Percentiles rank a stretch among this genome's conserved stretches.
Evolutionary conservation across 2,329 filamentous ascomycete genomes (phyloP).

Genomic region (Emmonsiellopsis sp.): DNA sequence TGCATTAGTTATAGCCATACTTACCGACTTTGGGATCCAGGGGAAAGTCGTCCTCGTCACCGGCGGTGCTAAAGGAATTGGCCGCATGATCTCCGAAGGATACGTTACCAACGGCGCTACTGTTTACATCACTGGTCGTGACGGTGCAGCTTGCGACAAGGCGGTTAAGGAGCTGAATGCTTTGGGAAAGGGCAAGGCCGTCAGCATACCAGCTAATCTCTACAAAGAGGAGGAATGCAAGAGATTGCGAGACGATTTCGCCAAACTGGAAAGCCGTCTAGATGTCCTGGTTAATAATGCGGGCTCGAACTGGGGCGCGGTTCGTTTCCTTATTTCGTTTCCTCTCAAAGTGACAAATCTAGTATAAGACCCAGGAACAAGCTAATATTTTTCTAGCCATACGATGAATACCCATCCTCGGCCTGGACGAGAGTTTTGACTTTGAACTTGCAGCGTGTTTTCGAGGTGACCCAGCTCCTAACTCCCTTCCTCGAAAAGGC

Average conservation of each 20-base stretch:
- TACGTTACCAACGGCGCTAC: slow-evolving; percentile 44
- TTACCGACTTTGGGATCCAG: slow-evolving; percentile 27
- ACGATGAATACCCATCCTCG: slow-evolving; percentile 48
- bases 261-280: slow-evolving; percentile 42
- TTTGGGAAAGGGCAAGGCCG: slow-evolving; percentile 42
- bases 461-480: slow-evolving; percentile 38
- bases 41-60: slow-evolving; percentile 41
- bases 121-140: slow-evolving; percentile 46
- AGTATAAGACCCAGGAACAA: no score
- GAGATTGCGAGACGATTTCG: slow-evolving; percentile 38
- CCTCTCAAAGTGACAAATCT: neutral
- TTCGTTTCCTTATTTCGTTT: neutral
- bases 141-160: slow-evolving; percentile 40
- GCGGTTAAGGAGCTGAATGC: slow-evolving; percentile 40
- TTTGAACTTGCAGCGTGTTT: slow-evolving; percentile 46
- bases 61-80: slow-evolving; percentile 42
- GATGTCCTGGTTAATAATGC: slow-evolving; percentile 45
- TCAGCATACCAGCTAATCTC: slow-evolving; percentile 42
- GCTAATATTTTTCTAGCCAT: slow-evolving; percentile 24
- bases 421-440: slow-evolving; percentile 50
- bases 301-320: slow-evolving; percentile 45
- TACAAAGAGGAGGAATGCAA: slow-evolving; percentile 44
- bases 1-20: slow-evolving; percentile 41
- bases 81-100: slow-evolving; percentile 47
- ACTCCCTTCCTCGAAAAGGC: slow-evolving; percentile 40